These are phyloP conservation scores for Euclidium syriacum DNA, from an alignment of 345 rosid species.

Conservation along the genomic window DNA sequence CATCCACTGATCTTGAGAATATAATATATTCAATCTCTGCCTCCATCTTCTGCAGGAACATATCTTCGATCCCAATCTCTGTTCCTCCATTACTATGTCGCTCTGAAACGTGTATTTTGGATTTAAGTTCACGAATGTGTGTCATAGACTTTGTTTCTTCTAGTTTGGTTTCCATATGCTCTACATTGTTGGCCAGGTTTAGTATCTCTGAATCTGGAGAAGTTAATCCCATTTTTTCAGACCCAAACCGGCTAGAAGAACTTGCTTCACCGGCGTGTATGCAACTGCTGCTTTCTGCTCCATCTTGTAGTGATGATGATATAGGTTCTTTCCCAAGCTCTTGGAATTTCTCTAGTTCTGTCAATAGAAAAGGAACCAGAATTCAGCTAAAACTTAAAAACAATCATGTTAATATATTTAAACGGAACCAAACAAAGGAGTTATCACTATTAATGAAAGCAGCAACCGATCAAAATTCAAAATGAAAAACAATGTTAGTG, in stretches of 20 bases:
- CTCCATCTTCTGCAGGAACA: constrained; percentile 68
- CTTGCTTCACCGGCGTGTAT: constrained; percentile 29
- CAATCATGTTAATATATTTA: not conserved
- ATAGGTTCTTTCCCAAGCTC: constrained; percentile 47
- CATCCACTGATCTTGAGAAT: constrained; percentile 37
- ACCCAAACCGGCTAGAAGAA: constrained; percentile 34
- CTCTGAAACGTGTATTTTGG: constrained; percentile 27
- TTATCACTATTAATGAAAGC: too few species aligned
- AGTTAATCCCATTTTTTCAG: constrained; percentile 29
- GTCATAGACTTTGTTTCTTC: constrained; percentile 40
- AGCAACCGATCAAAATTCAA: not conserved
- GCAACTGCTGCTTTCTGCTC: constrained; percentile 29
- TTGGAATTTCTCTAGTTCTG: constrained; percentile 54
- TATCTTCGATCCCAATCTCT: constrained; percentile 49
- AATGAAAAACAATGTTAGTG: constrained; percentile 1
- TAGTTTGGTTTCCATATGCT: constrained; percentile 42
- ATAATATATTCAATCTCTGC: constrained; percentile 69
- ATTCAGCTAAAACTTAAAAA: not conserved
- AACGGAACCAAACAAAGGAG: too few species aligned
- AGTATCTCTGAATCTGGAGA: constrained; percentile 40
- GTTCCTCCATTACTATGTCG: constrained; percentile 31
- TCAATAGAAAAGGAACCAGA: not conserved
- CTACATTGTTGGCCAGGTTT: constrained; percentile 44
- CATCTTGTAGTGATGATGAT: constrained; percentile 20
- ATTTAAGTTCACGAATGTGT: constrained; percentile 51